Conservation (phyloP, 1,139 yeast genomes). For the Saccharomyces hybrid region DNA sequence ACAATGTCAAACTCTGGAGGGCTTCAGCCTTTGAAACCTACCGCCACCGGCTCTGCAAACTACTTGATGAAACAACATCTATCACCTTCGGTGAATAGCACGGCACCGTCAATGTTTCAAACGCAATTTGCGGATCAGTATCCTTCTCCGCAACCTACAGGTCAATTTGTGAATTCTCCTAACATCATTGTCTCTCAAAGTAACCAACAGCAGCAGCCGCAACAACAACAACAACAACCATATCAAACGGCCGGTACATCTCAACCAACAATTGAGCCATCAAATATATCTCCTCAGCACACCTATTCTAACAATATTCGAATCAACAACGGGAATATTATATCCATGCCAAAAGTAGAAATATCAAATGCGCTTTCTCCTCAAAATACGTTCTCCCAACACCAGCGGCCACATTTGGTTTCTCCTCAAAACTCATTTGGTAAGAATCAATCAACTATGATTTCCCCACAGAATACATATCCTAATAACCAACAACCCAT, state of each 20-base stretch:
- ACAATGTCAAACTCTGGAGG: not conserved
- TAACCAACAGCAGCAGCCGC: not conserved
- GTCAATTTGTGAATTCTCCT: conserved; percentile 9
- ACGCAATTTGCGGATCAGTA: not conserved
- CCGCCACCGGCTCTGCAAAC: conserved; percentile 31
- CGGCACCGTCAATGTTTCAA: not conserved
- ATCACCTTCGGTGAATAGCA: conserved; percentile 19
- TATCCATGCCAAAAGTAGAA: not conserved
- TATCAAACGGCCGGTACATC: conserved; percentile 2
- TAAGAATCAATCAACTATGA: not conserved
- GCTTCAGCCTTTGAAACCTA: conserved; percentile 23
- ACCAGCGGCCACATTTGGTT: conserved; percentile 37
- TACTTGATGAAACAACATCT: conserved; percentile 29
- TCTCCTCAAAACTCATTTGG: not conserved
- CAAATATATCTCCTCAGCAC: conserved; percentile 6
- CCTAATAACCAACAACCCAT: not conserved
- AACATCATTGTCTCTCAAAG: not conserved
- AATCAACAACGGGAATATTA: conserved; percentile 10
- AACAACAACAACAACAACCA: not conserved
- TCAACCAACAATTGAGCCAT: conserved; percentile 1
- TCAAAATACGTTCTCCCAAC: conserved; percentile 40
- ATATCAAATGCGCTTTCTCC: conserved; percentile 34
- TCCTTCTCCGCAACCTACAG: conserved; percentile 7
- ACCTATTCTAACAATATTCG: conserved; percentile 3
- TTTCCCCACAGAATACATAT: not conserved